A percentile compares a stretch with the other conserved stretches of the same genome.
These are phyloP conservation scores for Coniella lustricola DNA, from an alignment of 2,329 filamentous ascomycete species.

Conservation along the genomic window DNA sequence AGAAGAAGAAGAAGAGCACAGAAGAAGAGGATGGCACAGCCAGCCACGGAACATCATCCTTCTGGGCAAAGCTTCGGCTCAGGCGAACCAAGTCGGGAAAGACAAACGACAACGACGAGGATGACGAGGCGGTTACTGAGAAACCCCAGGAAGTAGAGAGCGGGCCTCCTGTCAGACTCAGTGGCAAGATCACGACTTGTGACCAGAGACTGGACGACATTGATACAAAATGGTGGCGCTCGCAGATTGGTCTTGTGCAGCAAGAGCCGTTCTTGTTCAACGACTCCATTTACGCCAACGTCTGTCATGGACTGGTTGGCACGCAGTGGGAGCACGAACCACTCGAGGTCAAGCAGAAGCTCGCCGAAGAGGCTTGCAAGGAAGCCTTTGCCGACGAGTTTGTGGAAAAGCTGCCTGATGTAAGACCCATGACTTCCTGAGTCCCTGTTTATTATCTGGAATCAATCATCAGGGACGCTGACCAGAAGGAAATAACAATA, in stretches of 20 bases:
- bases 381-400: constrained; percentile 66
- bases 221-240: constrained; percentile 53
- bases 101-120: constrained; percentile 22
- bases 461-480: background rate
- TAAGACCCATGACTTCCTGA: constrained; percentile 21
- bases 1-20: constrained; percentile 31
- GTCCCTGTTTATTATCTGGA: no score
- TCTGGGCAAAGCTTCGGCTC: constrained; percentile 11
- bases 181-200: constrained; percentile 8
- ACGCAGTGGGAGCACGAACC: constrained; percentile 31
- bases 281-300: constrained; percentile 46
- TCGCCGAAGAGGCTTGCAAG: constrained; percentile 57
- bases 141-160: constrained; percentile 20
- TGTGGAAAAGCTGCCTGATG: constrained; percentile 53
- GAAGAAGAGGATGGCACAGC: constrained; percentile 17
- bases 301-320: constrained; percentile 42
- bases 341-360: constrained; percentile 38
- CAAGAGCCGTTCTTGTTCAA: constrained; percentile 39
- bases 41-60: constrained; percentile 20
- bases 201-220: constrained; percentile 48
- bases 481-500: constrained; percentile 24
- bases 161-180: constrained; percentile 32
- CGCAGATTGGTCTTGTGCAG: constrained; percentile 37
- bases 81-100: constrained; percentile 21
- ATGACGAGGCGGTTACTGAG: background rate